Base-by-base conservation (phyloP, 192 early-diverging fungal species). In the Coemansia asiatica region DNA sequence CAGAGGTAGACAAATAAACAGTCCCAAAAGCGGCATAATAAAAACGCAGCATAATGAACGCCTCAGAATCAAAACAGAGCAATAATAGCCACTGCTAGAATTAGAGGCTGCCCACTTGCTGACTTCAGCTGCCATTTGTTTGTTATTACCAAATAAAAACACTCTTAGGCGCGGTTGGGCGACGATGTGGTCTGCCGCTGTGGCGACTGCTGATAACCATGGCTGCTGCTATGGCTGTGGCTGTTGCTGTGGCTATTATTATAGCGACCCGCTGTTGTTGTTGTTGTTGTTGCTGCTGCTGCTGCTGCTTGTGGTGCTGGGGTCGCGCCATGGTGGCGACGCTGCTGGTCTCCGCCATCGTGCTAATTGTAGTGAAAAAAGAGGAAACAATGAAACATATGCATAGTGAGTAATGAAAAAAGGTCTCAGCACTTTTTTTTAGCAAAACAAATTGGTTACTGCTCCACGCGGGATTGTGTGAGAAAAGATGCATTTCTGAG, bases 321-420 rank as follows among this genome's bases (percentile, higher is more conserved):
- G n/a, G 50, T 19, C 22, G 23, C 50, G 22, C 54, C 29, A 53
- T 61, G 66, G 35, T 55, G 57, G 59, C 56, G 27, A 35, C 38
- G 47, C 28, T 33, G 26, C 56, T 63, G 35, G 68, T 56, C 53
- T 25, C 38, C 66, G 40, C 49, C 66, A 26, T 77, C 56, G 49
- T 64, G 64, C 68, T 61, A 66, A 13, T 25, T 40, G 18, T 47
- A 49, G 19, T 55, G 7, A 31, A 65, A 46, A 63, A 44, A 46
- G 9, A 47, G 18, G 4, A 19, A 36, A 15, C 27, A 25, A 25
- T 65, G 55, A 46, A 47, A 57, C 40, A 57, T 36, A 19, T 31
- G 26, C 29, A 36, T 22, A 64, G 56, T 57, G 48, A 44, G 51
- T 15, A 22, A 56, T 64, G 36, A 35, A 7, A 54, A 22, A n/a